Base-by-base conservation (phyloP, 345 rosid genomes). In the Aquilaria yunnanensis region DNA sequence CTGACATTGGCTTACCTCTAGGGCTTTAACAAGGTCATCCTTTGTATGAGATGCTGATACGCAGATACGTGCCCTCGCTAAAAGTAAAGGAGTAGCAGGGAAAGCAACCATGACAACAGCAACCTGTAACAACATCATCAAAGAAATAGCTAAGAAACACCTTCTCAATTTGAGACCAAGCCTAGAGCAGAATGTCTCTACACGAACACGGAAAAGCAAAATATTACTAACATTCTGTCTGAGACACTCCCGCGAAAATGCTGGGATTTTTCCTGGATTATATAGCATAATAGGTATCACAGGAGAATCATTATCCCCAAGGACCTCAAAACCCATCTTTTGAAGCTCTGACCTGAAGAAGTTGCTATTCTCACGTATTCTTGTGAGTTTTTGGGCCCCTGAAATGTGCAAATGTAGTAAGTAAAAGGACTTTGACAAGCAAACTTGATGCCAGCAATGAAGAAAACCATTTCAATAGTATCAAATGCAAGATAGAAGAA, bases 251-350 rank as follows among this genome's bases (percentile, higher is more conserved):
- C 97, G 77, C 48, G 97, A 90, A 79, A 90, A 90, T 49, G 97
- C 93, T 54, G 96, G 91, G 45, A 85, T 90, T 73, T 90, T 88
- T 12, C 89, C 93, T 14, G 96, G 93, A 73, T 90, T 84, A 75
- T 90, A 90, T 61, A 90, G 85, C 97, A 90, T 90, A 63, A 90
- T 88, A n/a, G 97, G 93, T 93, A 90, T 88, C 37, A 90, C 81
- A 11, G 97, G 97, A 32, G 97, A 90, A 76, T 90, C 97, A 50
- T 81, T 80, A 74, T 90, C 97, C 61, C 97, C 97, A 57, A 90
- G 81, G 73, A 88, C 97, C 72, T 90, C 96, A 64, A 90, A 88
- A 3, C 97, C 97, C 97, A 85, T 84, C 62, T 90, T 88, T 68
- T 78, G 82, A 70, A 90, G 72, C 71, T 85, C 96, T 56, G 97